phyloP scores from a whole-genome alignment of 208 protist species.

The Wallacemonas collosoma region DNA sequence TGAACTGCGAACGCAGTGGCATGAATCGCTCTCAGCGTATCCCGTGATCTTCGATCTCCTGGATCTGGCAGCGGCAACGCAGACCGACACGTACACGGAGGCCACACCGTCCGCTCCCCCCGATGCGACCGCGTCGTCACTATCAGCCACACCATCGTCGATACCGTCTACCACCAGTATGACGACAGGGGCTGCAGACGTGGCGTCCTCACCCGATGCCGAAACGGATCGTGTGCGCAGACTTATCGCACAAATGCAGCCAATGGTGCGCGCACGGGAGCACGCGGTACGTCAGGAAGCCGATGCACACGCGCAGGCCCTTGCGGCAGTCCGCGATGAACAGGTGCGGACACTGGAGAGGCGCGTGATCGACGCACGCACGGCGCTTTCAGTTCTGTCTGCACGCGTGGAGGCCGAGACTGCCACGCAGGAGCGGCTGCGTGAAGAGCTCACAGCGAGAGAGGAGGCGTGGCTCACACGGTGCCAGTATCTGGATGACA shows the following conservation, averaged over 20 bases:
- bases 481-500: constrained; percentile 14
- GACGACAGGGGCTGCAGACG: no score
- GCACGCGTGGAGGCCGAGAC: not conserved
- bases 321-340: not conserved
- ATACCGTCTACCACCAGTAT: no score
- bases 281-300: not conserved
- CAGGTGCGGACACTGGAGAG: not conserved
- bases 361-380: not conserved
- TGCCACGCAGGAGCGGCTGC: not conserved
- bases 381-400: not conserved
- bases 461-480: not conserved
- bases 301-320: not conserved
- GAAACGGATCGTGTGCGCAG: not conserved
- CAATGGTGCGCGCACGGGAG: constrained; percentile 4
- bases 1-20: constrained; percentile 14
- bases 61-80: not conserved
- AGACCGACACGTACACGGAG: no score
- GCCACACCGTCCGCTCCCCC: no score
- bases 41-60: constrained; percentile 20
- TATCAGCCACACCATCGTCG: no score
- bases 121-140: no score
- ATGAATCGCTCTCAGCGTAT: constrained; percentile 20
- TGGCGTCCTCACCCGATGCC: not conserved
- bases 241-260: constrained; percentile 20
- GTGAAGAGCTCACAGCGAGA: not conserved